Conservation (phyloP, 75 land plant species). For the Pinus taeda region DNA sequence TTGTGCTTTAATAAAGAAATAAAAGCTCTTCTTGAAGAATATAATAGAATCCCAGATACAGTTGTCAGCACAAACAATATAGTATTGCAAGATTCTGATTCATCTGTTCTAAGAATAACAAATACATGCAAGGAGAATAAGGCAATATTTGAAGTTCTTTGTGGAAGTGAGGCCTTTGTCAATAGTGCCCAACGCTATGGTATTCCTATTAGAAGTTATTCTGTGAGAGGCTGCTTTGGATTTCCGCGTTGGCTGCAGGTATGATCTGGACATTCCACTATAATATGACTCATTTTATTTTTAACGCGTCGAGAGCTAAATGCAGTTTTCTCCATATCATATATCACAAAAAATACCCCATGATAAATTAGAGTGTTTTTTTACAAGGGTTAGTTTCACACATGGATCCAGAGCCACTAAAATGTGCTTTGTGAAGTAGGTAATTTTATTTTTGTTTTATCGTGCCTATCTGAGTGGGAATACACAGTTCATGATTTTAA, state of each 20-base stretch:
- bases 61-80: constrained; percentile 67
- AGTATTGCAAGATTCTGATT: constrained; percentile 59
- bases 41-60: constrained; percentile 55
- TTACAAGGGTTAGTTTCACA: neutral
- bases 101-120: constrained; percentile 52
- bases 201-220: constrained; percentile 6
- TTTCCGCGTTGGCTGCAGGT: constrained; percentile 94
- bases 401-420: neutral
- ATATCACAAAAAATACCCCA: neutral
- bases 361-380: neutral
- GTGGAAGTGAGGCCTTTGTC: constrained; percentile 53
- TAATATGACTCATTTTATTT: constrained; percentile 3
- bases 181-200: constrained; percentile 37
- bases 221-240: constrained; percentile 61
- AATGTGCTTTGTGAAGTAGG: neutral
- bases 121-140: constrained; percentile 41
- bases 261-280: constrained; percentile 4
- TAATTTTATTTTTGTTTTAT: neutral
- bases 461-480: neutral
- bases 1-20: constrained; percentile 51
- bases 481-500: neutral
- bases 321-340: neutral
- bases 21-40: constrained; percentile 30
- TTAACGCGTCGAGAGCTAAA: neutral
- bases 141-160: constrained; percentile 51